Evolutionary conservation across 2,329 filamentous ascomycete genomes (phyloP).

Genomic region (Epichloe hybrida): DNA sequence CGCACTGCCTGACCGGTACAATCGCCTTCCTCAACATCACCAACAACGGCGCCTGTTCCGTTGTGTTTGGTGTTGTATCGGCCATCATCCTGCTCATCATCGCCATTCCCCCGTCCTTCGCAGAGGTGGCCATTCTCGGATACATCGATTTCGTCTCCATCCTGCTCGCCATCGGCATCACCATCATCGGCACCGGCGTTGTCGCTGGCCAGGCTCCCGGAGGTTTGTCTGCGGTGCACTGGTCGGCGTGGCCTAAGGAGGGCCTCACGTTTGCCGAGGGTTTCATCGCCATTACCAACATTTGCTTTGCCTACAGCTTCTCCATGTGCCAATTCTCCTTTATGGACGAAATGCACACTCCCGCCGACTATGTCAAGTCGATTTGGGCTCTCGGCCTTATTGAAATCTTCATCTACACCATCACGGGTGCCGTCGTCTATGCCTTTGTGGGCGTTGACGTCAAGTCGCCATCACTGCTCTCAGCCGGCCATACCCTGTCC

Average conservation of each 20-base stretch:
- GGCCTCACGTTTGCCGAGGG: slow-evolving; percentile 36
- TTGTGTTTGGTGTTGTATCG: slow-evolving; percentile 32
- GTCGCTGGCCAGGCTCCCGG: slow-evolving; percentile 17
- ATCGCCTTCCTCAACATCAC: slow-evolving; percentile 56
- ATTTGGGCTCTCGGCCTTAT: slow-evolving; percentile 48
- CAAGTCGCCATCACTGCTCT: slow-evolving; percentile 53
- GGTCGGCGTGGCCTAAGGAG: slow-evolving; percentile 33
- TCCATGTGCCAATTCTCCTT: slow-evolving; percentile 38
- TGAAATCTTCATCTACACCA: slow-evolving; percentile 51
- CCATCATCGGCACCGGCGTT: slow-evolving; percentile 52
- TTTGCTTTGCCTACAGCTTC: slow-evolving; percentile 55
- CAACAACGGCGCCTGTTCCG: slow-evolving; percentile 34
- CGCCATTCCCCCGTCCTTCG: slow-evolving; percentile 35
- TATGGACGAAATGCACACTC: slow-evolving; percentile 41
- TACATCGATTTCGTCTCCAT: slow-evolving; percentile 50
- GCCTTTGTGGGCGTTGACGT: slow-evolving; percentile 52
- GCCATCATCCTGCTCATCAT: slow-evolving; percentile 31
- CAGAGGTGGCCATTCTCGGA: slow-evolving; percentile 34
- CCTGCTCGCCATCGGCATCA: slow-evolving; percentile 47
- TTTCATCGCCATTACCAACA: slow-evolving; percentile 53
- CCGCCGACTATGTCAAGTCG: slow-evolving; percentile 34
- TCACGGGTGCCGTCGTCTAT: slow-evolving; percentile 56
- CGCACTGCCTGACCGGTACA: slow-evolving; percentile 57
- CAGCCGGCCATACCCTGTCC: slow-evolving; percentile 42
- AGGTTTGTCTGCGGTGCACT: slow-evolving; percentile 19